A percentile compares a stretch with the other conserved stretches of the same genome.
Evolutionary conservation across 176 grass and related monocot species (phyloP).

Genomic region (Triticum aestivum): DNA sequence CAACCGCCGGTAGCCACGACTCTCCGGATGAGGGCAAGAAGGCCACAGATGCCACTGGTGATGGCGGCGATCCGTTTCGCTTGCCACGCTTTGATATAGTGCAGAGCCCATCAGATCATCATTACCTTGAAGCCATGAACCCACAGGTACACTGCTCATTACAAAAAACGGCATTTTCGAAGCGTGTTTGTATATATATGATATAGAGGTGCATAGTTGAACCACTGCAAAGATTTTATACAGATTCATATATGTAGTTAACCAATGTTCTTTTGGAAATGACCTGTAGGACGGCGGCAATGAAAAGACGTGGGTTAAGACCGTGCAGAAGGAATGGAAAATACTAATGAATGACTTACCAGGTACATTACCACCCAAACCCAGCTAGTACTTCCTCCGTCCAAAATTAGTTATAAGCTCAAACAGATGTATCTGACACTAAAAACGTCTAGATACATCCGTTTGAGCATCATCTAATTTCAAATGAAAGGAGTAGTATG

Average conservation of each 20-base stretch:
- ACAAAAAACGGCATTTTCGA: neutral
- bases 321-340: neutral
- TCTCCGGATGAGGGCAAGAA: neutral
- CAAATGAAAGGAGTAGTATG: no score
- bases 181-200: neutral
- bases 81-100: neutral
- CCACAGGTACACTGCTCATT: neutral
- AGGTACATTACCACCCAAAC: neutral
- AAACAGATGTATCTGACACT: no score
- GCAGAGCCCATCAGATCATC: neutral
- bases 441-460: no score
- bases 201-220: neutral
- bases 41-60: neutral
- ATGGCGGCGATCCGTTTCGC: neutral
- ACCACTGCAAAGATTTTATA: neutral
- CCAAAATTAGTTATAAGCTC: no score
- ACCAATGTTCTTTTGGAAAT: neutral
- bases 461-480: no score
- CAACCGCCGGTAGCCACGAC: neutral
- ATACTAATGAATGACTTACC: neutral
- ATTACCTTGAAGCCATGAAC: neutral
- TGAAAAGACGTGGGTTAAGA: conserved; percentile 1
- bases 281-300: neutral
- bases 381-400: neutral
- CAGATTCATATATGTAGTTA: neutral